These are phyloP conservation scores for Cicer cuneatum DNA, from an alignment of 306 rosid genomes.

Conservation along the genomic window DNA sequence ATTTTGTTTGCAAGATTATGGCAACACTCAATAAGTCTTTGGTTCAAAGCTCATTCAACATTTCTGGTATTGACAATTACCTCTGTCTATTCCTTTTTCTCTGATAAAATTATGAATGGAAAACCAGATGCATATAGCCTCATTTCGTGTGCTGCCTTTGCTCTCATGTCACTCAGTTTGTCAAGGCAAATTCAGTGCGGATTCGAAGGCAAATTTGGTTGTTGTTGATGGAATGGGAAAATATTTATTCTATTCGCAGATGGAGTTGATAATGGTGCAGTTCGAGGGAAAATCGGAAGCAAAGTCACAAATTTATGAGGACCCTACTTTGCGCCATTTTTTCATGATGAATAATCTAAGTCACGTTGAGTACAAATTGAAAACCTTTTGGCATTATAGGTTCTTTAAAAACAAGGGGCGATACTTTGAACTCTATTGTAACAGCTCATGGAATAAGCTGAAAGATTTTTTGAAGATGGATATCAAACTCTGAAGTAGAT, in stretches of 20 bases:
- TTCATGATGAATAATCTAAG: conserved; percentile 15
- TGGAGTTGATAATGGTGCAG: conserved; percentile 63
- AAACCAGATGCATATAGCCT: too few species aligned
- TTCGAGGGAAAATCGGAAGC: conserved; percentile 68
- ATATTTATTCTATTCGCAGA: conserved; percentile 58
- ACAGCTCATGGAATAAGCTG: background rate
- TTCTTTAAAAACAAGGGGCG: background rate
- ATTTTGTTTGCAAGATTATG: background rate
- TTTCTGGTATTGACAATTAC: background rate
- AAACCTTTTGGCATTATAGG: background rate
- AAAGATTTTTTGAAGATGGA: background rate
- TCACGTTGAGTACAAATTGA: background rate
- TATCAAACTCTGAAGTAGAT: background rate
- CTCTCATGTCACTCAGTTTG: too few species aligned
- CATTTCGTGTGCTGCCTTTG: too few species aligned
- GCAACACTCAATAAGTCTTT: background rate
- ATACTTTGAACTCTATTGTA: background rate
- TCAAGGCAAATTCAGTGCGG: too few species aligned
- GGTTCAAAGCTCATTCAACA: too few species aligned
- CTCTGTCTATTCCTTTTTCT: background rate
- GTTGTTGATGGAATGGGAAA: conserved; percentile 34
- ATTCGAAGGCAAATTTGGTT: too few species aligned
- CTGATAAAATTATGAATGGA: background rate
- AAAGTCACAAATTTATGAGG: conserved; percentile 64
- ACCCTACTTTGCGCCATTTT: conserved; percentile 52